phyloP scores from a whole-genome alignment of 805 yeast genomes.

The Lipomyces sp. region DNA sequence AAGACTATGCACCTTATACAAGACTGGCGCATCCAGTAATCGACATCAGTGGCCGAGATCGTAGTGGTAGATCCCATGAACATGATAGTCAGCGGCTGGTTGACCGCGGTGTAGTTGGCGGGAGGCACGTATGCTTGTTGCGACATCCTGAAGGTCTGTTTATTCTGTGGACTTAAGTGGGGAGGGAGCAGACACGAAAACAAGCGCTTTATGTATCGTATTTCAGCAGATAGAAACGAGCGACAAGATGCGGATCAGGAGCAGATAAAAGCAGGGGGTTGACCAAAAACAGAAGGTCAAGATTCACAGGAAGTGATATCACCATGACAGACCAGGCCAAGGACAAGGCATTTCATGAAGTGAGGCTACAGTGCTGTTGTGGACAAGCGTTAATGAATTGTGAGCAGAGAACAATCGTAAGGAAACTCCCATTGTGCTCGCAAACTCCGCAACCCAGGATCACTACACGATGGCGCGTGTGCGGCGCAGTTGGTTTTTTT shows the following conservation, averaged over 20 bases:
- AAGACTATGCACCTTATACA: slow-evolving; percentile 24
- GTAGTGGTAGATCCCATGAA: slow-evolving; percentile 12
- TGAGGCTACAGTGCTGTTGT: background rate
- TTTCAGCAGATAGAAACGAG: background rate
- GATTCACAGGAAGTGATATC: background rate
- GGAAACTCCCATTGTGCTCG: background rate
- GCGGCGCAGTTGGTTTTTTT: background rate
- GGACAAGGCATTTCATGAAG: slow-evolving; percentile 1
- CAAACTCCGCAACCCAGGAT: background rate
- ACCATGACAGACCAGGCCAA: background rate
- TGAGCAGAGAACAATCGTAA: background rate
- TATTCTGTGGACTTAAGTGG: background rate
- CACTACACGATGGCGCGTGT: background rate
- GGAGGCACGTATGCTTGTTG: background rate
- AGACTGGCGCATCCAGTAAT: slow-evolving; percentile 22
- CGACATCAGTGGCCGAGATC: slow-evolving; percentile 16
- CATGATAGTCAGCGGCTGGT: slow-evolving; percentile 27
- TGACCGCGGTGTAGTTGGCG: slow-evolving; percentile 18
- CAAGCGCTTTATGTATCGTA: background rate
- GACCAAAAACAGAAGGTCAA: background rate
- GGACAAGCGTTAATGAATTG: background rate
- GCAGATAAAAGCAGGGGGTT: background rate
- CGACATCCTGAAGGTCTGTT: background rate
- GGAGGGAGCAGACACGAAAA: background rate
- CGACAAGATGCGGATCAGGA: background rate